These are phyloP conservation scores for Escovopsis sp. DNA, from an alignment of 2,329 filamentous ascomycete species.

Conservation along the genomic window DNA sequence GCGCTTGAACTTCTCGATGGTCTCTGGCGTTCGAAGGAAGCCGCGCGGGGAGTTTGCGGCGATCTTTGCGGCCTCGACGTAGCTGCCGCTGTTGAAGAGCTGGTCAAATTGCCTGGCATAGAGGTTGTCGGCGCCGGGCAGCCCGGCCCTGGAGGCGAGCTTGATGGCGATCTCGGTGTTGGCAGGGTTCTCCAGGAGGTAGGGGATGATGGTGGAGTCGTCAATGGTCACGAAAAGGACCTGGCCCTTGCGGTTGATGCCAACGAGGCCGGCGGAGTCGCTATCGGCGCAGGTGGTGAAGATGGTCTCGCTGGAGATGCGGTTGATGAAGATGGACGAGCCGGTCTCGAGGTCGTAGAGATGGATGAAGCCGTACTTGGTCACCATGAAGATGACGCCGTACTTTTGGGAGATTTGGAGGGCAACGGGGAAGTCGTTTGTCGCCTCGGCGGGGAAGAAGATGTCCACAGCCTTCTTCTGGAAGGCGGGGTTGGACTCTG, in stretches of 20 bases:
- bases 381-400: constrained; percentile 91
- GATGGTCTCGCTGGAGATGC: constrained; percentile 97
- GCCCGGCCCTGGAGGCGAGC: constrained; percentile 82
- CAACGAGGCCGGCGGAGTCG: constrained; percentile 75
- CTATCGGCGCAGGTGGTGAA: constrained; percentile 83
- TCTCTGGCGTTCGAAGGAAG: constrained; percentile 86
- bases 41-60: constrained; percentile 93
- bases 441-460: constrained; percentile 90
- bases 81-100: constrained; percentile 66
- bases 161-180: constrained; percentile 91
- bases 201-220: constrained; percentile 80
- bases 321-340: constrained; percentile 97
- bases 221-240: constrained; percentile 89
- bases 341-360: constrained; percentile 95
- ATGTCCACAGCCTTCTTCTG: constrained; percentile 94
- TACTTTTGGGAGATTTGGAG: constrained; percentile 97
- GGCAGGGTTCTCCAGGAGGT: constrained; percentile 90
- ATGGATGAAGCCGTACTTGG: constrained; percentile 98
- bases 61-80: constrained; percentile 80
- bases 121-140: constrained; percentile 86
- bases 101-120: constrained; percentile 90
- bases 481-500: constrained; percentile 76
- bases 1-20: constrained; percentile 90
- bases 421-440: constrained; percentile 93
- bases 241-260: constrained; percentile 95